These are phyloP conservation scores for Dryadomyces sulphureus DNA, from an alignment of 2,329 filamentous ascomycete genomes.

Conservation along the genomic window DNA sequence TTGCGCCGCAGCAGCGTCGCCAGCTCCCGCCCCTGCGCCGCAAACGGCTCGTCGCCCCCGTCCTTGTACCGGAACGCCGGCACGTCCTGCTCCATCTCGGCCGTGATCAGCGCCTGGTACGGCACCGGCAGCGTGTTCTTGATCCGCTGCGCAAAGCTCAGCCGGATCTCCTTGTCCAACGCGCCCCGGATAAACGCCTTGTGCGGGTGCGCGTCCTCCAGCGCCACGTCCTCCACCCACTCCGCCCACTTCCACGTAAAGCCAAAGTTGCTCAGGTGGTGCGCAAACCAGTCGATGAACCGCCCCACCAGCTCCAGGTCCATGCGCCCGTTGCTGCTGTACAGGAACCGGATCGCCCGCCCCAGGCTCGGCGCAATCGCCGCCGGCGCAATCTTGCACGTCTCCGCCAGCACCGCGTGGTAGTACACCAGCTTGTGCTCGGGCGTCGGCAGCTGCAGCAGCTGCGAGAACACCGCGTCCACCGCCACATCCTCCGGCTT, in stretches of 20 bases:
- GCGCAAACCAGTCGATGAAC: constrained; percentile 95
- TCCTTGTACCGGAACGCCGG: constrained; percentile 80
- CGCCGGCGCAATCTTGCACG: constrained; percentile 87
- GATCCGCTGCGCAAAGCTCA: constrained; percentile 93
- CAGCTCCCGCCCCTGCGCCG: constrained; percentile 70
- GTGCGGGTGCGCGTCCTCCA: constrained; percentile 65
- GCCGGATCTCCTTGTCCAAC: constrained; percentile 88
- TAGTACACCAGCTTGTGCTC: constrained; percentile 96
- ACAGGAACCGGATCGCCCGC: constrained; percentile 81
- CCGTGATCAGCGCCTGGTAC: constrained; percentile 70
- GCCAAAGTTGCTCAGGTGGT: constrained; percentile 96
- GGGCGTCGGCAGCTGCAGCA: constrained; percentile 72
- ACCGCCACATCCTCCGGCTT: constrained; percentile 95
- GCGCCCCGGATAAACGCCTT: constrained; percentile 88
- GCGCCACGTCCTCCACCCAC: constrained; percentile 76
- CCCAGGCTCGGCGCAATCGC: constrained; percentile 93
- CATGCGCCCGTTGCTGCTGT: constrained; percentile 65
- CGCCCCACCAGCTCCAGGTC: constrained; percentile 77
- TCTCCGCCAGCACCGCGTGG: constrained; percentile 84
- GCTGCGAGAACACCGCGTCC: constrained; percentile 93
- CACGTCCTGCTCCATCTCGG: constrained; percentile 87
- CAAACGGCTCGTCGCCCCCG: constrained; percentile 59
- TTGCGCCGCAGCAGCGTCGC: constrained; percentile 70
- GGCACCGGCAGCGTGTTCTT: constrained; percentile 79
- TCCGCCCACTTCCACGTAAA: constrained; percentile 99